phyloP scores from a whole-genome alignment of 768 basidiomycete genomes.

The Amanita brunnescens region DNA sequence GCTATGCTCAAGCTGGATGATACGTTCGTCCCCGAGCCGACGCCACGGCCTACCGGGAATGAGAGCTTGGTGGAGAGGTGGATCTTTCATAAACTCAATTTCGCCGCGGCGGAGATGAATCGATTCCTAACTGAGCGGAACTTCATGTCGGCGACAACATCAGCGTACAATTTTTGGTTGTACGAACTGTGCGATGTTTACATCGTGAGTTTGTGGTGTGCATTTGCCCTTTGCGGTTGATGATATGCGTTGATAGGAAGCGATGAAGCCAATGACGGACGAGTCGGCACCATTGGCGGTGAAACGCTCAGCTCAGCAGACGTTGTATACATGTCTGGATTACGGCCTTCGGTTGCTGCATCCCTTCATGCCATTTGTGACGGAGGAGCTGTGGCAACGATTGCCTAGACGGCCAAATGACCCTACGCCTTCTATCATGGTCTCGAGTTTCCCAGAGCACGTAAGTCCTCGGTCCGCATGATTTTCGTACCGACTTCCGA shows the following conservation, averaged over 20 bases:
- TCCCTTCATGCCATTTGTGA: slow-evolving; percentile 99
- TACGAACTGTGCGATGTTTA: slow-evolving; percentile 99
- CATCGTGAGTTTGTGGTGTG: slow-evolving; percentile 50
- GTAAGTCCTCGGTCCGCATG: slow-evolving; percentile 39
- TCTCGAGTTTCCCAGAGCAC: slow-evolving; percentile 71
- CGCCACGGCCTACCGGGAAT: slow-evolving; percentile 71
- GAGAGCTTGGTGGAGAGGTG: slow-evolving; percentile 92
- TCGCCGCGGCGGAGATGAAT: slow-evolving; percentile 73
- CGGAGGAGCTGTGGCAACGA: slow-evolving; percentile 98
- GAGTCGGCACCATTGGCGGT: slow-evolving; percentile 51
- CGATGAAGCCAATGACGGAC: slow-evolving; percentile 97
- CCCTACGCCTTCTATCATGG: slow-evolving; percentile 79
- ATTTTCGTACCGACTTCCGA: background rate
- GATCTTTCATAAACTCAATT: slow-evolving; percentile 91
- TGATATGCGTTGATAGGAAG: slow-evolving; percentile 53
- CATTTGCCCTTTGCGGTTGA: background rate
- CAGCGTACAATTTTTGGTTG: slow-evolving; percentile 91
- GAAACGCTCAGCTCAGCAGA: slow-evolving; percentile 85
- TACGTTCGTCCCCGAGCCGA: slow-evolving; percentile 65
- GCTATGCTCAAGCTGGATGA: slow-evolving; percentile 96
- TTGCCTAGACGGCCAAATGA: slow-evolving; percentile 82
- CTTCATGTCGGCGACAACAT: slow-evolving; percentile 86
- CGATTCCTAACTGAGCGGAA: slow-evolving; percentile 67
- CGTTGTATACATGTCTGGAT: slow-evolving; percentile 91
- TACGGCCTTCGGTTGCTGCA: slow-evolving; percentile 84